These are phyloP conservation scores for Mortierella claussenii DNA, from an alignment of 192 early-diverging fungal genomes.

Conservation along the genomic window DNA sequence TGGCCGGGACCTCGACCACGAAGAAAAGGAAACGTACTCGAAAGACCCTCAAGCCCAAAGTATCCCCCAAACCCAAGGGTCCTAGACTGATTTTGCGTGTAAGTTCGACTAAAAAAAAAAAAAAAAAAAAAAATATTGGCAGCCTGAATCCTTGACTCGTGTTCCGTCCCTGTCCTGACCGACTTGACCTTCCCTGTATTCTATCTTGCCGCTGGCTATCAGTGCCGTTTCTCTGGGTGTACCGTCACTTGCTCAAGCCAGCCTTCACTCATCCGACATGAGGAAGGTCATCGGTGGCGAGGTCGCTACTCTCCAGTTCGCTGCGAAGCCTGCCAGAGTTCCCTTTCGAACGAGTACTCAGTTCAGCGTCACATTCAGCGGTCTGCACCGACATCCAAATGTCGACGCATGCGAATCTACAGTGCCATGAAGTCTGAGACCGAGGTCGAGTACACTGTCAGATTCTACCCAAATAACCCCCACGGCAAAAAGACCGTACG, in stretches of 20 bases:
- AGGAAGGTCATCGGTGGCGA: constrained; percentile 15
- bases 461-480: constrained; percentile 13
- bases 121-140: too few relatives aligned
- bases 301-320: constrained; percentile 24
- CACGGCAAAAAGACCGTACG: constrained; percentile 42
- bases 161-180: too few relatives aligned
- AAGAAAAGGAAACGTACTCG: constrained; percentile 19
- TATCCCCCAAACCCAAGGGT: constrained; percentile 5
- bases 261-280: constrained; percentile 23
- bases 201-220: not conserved
- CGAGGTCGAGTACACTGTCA: constrained; percentile 18
- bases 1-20: not conserved
- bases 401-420: constrained; percentile 22
- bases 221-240: constrained; percentile 15
- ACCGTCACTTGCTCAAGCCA: constrained; percentile 21
- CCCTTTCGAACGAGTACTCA: constrained; percentile 45
- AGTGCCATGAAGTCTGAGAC: constrained; percentile 26
- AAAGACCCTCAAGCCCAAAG: not conserved
- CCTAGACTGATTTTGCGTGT: not conserved
- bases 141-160: too few relatives aligned
- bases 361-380: constrained; percentile 41
- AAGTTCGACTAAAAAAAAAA: too few relatives aligned
- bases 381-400: constrained; percentile 2
- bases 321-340: constrained; percentile 25
- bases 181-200: too few relatives aligned